Conservation (phyloP, 1,139 yeast species). For the Geotrichum siamense region DNA sequence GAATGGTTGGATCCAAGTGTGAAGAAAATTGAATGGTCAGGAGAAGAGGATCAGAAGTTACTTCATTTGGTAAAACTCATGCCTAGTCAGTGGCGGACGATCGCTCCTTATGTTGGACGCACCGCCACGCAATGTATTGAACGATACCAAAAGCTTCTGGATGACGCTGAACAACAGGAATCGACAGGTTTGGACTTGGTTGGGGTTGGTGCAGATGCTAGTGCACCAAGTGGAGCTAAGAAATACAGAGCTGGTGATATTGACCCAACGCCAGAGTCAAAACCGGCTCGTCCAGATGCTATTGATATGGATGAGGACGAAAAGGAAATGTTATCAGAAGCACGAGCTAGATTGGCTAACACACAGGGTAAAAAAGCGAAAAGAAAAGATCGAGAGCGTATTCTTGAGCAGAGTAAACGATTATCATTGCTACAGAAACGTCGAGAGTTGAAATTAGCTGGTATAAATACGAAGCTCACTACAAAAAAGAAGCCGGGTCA, state of each 20-base stretch:
- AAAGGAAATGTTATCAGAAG: constrained; percentile 87
- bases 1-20: constrained; percentile 80
- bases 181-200: constrained; percentile 34
- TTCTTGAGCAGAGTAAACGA: constrained; percentile 66
- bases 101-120: constrained; percentile 71
- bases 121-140: constrained; percentile 89
- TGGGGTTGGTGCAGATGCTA: constrained; percentile 48
- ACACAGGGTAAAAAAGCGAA: constrained; percentile 95
- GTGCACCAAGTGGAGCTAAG: constrained; percentile 18
- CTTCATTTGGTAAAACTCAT: constrained; percentile 58
- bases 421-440: constrained; percentile 73
- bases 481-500: constrained; percentile 47
- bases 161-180: constrained; percentile 42
- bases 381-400: constrained; percentile 77
- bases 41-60: constrained; percentile 69
- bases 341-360: constrained; percentile 82
- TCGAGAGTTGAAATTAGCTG: constrained; percentile 81
- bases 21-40: constrained; percentile 58
- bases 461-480: constrained; percentile 53
- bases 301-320: constrained; percentile 82
- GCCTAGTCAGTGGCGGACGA: constrained; percentile 94
- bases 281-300: constrained; percentile 75
- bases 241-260: constrained; percentile 44
- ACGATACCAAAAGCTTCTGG: constrained; percentile 70
- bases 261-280: constrained; percentile 69